Conservation (phyloP, 805 yeast species). For the Suhomyces xylopsoci region DNA sequence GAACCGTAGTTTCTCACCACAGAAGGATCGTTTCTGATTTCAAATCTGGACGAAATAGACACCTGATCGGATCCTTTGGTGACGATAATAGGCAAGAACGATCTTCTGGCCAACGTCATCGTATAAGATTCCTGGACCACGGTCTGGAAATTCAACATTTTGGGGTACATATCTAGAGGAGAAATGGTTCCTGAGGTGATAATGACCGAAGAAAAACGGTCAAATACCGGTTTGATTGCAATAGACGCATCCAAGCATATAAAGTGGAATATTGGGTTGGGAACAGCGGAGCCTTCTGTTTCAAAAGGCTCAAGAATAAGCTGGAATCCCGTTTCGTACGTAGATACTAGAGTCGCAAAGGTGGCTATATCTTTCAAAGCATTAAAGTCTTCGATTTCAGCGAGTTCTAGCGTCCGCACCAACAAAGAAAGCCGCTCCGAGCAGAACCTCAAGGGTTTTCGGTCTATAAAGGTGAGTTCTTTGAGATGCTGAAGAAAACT, state of each 20-base stretch:
- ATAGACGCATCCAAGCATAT: constrained; percentile 97
- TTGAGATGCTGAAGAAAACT: constrained; percentile 91
- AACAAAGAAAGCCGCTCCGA: constrained; percentile 85
- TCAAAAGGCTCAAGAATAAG: constrained; percentile 94
- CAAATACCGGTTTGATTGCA: constrained; percentile 96
- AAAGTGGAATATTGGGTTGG: constrained; percentile 90
- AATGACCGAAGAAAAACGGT: constrained; percentile 84
- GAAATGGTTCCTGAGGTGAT: constrained; percentile 98
- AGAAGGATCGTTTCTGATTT: constrained; percentile 95
- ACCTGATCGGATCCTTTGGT: constrained; percentile 99
- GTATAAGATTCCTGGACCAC: constrained; percentile 93
- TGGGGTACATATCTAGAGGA: constrained; percentile 97
- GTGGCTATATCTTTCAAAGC: constrained; percentile 95
- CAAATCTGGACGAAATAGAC: constrained; percentile 92
- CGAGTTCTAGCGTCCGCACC: constrained; percentile 83
- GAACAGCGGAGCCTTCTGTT: constrained; percentile 89
- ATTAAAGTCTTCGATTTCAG: constrained; percentile 85
- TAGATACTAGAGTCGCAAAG: constrained; percentile 92
- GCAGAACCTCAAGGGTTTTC: constrained; percentile 88
- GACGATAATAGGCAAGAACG: constrained; percentile 92
- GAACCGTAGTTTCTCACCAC: constrained; percentile 97
- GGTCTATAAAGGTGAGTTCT: constrained; percentile 87
- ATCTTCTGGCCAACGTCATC: constrained; percentile 89
- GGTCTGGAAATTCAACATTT: constrained; percentile 90
- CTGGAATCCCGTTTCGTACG: constrained; percentile 91